phyloP scores from a whole-genome alignment of 441 rosid species.

The Jatropha podagrica region DNA sequence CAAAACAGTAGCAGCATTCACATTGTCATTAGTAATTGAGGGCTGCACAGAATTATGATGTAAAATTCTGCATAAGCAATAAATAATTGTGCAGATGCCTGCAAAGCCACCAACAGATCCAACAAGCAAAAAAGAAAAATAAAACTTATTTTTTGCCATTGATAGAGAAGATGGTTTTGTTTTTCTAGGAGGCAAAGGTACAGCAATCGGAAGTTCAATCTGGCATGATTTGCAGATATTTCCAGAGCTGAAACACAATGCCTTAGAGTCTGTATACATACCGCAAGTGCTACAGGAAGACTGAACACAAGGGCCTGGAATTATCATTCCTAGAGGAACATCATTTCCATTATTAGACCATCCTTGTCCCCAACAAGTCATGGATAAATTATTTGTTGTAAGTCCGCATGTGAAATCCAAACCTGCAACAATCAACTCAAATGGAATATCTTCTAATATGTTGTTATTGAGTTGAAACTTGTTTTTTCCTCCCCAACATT shows the following conservation, averaged over 20 bases:
- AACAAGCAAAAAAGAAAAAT: conserved; percentile 33
- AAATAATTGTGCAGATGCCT: conserved; percentile 43
- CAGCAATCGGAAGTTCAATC: conserved; percentile 42
- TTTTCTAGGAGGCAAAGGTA: conserved; percentile 37
- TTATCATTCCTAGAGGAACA: conserved; percentile 36
- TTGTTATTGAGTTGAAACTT: conserved; percentile 18
- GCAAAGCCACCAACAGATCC: conserved; percentile 51
- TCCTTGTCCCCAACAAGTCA: conserved; percentile 58
- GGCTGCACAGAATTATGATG: conserved; percentile 28
- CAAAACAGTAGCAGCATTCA: not conserved
- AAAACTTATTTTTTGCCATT: conserved; percentile 26
- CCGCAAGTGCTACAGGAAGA: conserved; percentile 46
- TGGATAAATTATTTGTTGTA: conserved; percentile 42
- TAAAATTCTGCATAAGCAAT: conserved; percentile 30
- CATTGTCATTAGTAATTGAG: conserved; percentile 10
- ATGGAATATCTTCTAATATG: conserved; percentile 26
- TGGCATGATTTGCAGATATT: conserved; percentile 53
- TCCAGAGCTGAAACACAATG: conserved; percentile 48
- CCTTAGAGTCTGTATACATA: conserved; percentile 46
- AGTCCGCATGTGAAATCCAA: conserved; percentile 50
- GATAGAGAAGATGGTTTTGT: conserved; percentile 23
- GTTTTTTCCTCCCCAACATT: conserved; percentile 66
- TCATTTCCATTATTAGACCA: conserved; percentile 29
- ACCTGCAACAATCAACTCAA: conserved; percentile 53
- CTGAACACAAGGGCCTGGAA: conserved; percentile 62